Evolutionary conservation across 2,329 filamentous ascomycete genomes (phyloP).

Genomic region (Alternaria sp.): DNA sequence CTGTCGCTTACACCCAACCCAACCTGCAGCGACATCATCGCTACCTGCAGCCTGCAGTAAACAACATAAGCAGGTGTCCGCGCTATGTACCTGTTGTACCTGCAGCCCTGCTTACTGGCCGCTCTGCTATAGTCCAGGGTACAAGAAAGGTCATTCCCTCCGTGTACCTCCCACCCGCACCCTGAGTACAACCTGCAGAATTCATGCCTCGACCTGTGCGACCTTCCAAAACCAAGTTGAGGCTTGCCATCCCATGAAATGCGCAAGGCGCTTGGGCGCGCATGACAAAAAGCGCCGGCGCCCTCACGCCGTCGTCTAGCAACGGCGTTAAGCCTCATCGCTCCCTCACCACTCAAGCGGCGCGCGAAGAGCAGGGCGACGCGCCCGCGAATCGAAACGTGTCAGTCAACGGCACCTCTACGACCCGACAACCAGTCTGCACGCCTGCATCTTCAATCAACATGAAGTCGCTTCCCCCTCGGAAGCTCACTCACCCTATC

Average conservation of each 20-base stretch:
- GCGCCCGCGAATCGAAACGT: slow-evolving; percentile 18
- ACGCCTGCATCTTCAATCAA: neutral
- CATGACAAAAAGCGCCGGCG: slow-evolving; percentile 11
- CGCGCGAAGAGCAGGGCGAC: slow-evolving; percentile 18
- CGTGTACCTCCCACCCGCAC: slow-evolving; percentile 8
- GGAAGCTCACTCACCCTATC: neutral
- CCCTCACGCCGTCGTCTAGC: slow-evolving; percentile 9
- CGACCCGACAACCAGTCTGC: neutral
- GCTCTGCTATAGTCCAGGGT: neutral
- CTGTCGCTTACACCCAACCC: slow-evolving; percentile 5
- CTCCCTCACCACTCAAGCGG: slow-evolving; percentile 12
- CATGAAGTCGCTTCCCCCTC: neutral
- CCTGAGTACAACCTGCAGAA: slow-evolving; percentile 17
- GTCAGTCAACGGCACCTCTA: neutral
- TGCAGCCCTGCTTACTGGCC: neutral
- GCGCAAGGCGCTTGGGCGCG: neutral
- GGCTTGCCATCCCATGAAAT: neutral
- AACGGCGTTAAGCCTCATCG: slow-evolving; percentile 14
- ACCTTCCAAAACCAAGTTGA: slow-evolving; percentile 1
- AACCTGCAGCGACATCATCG: neutral
- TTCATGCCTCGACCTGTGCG: neutral
- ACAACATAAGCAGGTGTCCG: slow-evolving; percentile 9
- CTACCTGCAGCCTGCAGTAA: neutral
- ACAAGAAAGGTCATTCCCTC: neutral
- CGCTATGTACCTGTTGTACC: neutral